phyloP scores from a whole-genome alignment of 257 asterid species.

The Ajuga chamaepitys region DNA sequence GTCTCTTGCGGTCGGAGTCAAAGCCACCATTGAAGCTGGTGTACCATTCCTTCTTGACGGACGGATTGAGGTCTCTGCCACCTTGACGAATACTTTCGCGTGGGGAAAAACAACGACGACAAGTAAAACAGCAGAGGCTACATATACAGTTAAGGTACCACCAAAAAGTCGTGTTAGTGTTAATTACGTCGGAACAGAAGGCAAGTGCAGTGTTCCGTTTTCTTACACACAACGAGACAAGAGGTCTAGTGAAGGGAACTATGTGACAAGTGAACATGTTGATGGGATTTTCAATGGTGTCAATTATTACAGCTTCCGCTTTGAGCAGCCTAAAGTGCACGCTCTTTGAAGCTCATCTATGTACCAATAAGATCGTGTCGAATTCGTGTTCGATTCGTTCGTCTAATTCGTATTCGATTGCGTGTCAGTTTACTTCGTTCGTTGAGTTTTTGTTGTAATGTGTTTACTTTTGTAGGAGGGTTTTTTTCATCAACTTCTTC shows the following conservation, averaged over 20 bases:
- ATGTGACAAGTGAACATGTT: too few species aligned
- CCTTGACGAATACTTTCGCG: background rate
- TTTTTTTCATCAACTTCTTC: background rate
- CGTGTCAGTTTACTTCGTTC: too few species aligned
- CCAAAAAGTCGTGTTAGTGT: background rate
- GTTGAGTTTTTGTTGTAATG: background rate
- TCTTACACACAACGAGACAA: background rate
- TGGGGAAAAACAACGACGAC: background rate
- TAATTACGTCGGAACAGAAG: background rate
- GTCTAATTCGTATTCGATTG: too few species aligned
- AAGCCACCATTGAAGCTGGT: background rate
- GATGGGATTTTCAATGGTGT: background rate
- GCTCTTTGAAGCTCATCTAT: too few species aligned
- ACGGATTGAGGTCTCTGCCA: background rate
- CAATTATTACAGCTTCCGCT: background rate
- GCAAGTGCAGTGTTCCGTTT: conserved; percentile 5
- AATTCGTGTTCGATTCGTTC: too few species aligned
- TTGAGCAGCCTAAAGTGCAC: too few species aligned
- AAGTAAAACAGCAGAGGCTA: background rate
- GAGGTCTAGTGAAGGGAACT: background rate
- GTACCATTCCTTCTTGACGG: background rate
- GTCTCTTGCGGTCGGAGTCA: background rate
- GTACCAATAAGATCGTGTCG: too few species aligned
- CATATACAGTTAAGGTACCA: background rate
- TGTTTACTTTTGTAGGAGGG: background rate